Evolutionary conservation across 2,329 filamentous ascomycete species (phyloP), one percentile per base, ranked within the genome.

Genomic region (Periconia sp.): DNA sequence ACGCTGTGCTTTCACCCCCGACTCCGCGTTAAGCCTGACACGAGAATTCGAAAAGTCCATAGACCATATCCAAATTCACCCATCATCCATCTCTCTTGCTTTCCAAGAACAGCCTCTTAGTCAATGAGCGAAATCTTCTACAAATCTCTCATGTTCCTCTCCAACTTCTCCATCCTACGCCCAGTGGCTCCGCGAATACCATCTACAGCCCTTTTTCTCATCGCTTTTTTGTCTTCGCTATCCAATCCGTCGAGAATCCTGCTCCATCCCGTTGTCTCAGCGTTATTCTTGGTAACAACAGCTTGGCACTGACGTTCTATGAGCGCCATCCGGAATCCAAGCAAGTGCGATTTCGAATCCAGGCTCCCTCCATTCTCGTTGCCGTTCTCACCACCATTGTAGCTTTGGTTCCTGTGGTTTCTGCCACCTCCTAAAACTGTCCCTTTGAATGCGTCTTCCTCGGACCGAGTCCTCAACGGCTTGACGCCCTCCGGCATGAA

Each of bases 401-500:
- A 8, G 23, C 23, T 27, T 8, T 27, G 23, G 8, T 27, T 27
- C 3, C 23, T n/a, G n/a, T n/a, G 23, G 23, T 27, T 27, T 3
- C 23, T 8, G 8, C 23, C 8, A 27, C 5, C 23, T 27, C 8
- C 23, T 27, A 8, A 27, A 3, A 27, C 23, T 8, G 23, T 27
- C 8, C 58, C 6, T 27, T 46, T 1, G 2, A 20, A 1, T n/a
- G 3, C 33, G 19, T 51, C 19, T 17, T 30, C 20, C 7, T 20
- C 9, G 0, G 13, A 5, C 3, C 6, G 33, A 13, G 56, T 61
- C 8, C 43, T 52, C 61, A 63, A 47, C 2, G 60, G 56, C 14
- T n/a, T 13, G 54, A 58, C 57, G 15, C 47, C 57, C 20, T 41
- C 33, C 1, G 52, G 56, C 19, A 65, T 23, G 19, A 63, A 59